Evolutionary conservation across 441 rosid genomes (phyloP), one percentile per base, ranked within the genome.

Genomic region (Rhodomyrtus psidioides): DNA sequence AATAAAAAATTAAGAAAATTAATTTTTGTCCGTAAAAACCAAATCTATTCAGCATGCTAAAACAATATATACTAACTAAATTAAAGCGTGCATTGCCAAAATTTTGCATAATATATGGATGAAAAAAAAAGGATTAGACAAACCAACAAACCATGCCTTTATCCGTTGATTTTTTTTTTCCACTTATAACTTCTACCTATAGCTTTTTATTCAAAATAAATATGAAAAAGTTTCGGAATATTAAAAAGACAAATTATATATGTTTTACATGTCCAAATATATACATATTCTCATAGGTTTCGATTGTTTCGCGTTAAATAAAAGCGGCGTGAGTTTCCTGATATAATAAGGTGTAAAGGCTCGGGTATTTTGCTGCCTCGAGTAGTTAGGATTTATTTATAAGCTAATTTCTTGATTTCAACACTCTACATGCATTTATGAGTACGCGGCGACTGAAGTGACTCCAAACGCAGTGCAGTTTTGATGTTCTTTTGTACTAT

Each of bases 401-500:
- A 2, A 2, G 3, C 2, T 62, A 62, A 59, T 59, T 15, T 27
- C 39, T 59, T 0, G 10, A 59, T 3, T 13, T 51, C 15, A 59
- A 59, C 39, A 27, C 28, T 59, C 51, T 30, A 3, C 39, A 27
- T 15, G 0, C 10, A 27, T 59, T 15, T 27, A 59, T 7, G 10
- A 59, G 44, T 12, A 28, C 5, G 39, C 27, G 74, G 2, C 28
- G 6, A 4, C 1, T 15, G 15, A 16, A 27, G 7, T 27, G 8
- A 59, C 15, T 27, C 5, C 21, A 0, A 30, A 30, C 7, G 10
- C 44, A 0, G 1, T 2, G 24, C 4, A 15, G 13, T 62, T 62
- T 62, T 17, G 21, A 30, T 16, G 4, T 62, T n/a, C 7, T 51
- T 12, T 0, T 14, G 12, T 7, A 8, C 9, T 28, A 5, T 17